phyloP scores from a whole-genome alignment of 2,329 filamentous ascomycete genomes.

The Didymella exigua region DNA sequence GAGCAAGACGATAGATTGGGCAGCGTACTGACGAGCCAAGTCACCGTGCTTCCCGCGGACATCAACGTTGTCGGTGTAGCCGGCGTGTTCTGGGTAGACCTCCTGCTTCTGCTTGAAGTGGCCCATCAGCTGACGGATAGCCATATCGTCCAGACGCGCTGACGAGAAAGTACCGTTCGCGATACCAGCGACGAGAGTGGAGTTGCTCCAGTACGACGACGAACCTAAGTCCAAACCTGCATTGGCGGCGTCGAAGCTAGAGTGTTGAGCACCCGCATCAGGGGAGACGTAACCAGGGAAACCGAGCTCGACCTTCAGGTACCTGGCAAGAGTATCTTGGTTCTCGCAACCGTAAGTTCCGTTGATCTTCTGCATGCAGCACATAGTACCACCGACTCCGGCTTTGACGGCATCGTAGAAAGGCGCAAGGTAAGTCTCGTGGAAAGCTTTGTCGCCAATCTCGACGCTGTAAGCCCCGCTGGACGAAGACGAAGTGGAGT shows the following conservation, averaged over 20 bases:
- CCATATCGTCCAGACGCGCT: conserved; percentile 29
- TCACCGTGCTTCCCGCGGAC: conserved; percentile 16
- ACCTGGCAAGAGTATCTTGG: conserved; percentile 50
- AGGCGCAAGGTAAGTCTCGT: conserved; percentile 68
- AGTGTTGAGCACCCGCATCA: conserved; percentile 52
- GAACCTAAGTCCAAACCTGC: conserved; percentile 50
- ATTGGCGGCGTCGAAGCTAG: conserved; percentile 50
- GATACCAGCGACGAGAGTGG: conserved; percentile 25
- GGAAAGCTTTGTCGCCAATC: conserved; percentile 66
- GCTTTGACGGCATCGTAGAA: conserved; percentile 65
- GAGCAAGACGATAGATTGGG: conserved; percentile 45
- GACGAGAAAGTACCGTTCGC: conserved; percentile 21
- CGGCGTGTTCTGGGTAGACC: conserved; percentile 6
- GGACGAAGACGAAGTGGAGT: conserved; percentile 35
- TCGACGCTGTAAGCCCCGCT: conserved; percentile 50
- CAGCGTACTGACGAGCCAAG: conserved; percentile 27
- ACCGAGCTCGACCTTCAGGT: conserved; percentile 57
- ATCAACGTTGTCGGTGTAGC: conserved; percentile 13
- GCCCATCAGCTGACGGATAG: conserved; percentile 14
- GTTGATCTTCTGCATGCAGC: conserved; percentile 48
- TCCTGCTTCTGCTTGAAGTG: conserved; percentile 7
- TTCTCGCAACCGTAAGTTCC: conserved; percentile 32
- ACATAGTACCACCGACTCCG: conserved; percentile 65
- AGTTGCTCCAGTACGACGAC: conserved; percentile 23
- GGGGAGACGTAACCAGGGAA: conserved; percentile 50